A percentile compares a stretch with the other conserved stretches of the same genome.
Evolutionary conservation across 2,329 filamentous ascomycete genomes (phyloP).

Genomic region (Aspergillus sp.): DNA sequence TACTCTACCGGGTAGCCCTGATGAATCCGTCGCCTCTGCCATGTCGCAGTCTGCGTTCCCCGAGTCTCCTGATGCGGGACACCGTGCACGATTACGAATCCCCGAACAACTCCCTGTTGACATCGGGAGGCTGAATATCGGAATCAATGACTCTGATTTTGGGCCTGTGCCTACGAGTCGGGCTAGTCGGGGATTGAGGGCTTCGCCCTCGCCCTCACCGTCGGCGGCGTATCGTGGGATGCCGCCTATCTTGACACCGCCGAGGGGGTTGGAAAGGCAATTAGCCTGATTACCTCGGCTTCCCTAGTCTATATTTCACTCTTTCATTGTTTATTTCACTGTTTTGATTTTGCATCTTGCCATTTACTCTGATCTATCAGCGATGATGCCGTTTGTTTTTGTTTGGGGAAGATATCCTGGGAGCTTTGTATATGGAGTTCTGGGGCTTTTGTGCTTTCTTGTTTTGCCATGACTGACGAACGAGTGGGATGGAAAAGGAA

Average conservation of each 20-base stretch:
- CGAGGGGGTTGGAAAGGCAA: slow-evolving; percentile 33
- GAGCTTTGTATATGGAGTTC: background rate
- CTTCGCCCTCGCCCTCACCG: background rate
- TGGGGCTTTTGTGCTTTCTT: background rate
- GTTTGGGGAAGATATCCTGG: background rate
- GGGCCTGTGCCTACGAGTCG: slow-evolving; percentile 14
- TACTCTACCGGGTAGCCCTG: slow-evolving; percentile 55
- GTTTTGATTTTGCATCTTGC: background rate
- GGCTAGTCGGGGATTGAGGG: slow-evolving; percentile 12
- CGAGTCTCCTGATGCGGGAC: slow-evolving; percentile 15
- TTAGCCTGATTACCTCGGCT: slow-evolving; percentile 23
- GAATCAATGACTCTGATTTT: slow-evolving; percentile 14
- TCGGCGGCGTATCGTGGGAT: slow-evolving; percentile 20
- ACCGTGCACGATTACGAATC: slow-evolving; percentile 16
- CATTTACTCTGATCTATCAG: background rate
- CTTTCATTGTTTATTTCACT: background rate
- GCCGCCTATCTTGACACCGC: slow-evolving; percentile 22
- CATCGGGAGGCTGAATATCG: slow-evolving; percentile 16
- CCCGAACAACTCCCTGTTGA: slow-evolving; percentile 23
- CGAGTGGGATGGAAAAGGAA: slow-evolving; percentile 4
- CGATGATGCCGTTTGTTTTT: background rate
- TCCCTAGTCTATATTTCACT: background rate
- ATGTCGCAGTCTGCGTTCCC: slow-evolving; percentile 11
- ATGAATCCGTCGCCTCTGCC: slow-evolving; percentile 19
- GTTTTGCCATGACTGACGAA: background rate